These are phyloP conservation scores for Toxicodendron radicans DNA, from an alignment of 345 rosid genomes.

Conservation along the genomic window DNA sequence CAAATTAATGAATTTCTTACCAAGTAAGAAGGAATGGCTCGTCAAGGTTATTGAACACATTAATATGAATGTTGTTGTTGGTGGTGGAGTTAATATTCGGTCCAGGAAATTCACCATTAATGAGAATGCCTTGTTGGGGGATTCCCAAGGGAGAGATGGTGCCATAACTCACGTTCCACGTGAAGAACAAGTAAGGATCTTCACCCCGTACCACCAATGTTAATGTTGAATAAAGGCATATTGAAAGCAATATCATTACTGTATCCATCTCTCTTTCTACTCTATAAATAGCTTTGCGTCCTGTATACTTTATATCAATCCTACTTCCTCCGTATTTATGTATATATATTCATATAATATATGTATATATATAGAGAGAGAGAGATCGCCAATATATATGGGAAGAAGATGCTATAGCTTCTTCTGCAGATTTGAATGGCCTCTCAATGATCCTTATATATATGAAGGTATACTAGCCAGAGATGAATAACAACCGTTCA, in stretches of 20 bases:
- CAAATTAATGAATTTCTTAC: constrained; percentile 17
- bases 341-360: too few relatives aligned
- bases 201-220: constrained; percentile 43
- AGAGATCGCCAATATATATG: too few relatives aligned
- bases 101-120: constrained; percentile 76
- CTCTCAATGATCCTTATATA: too few relatives aligned
- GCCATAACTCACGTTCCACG: constrained; percentile 77
- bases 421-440: too few relatives aligned
- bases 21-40: constrained; percentile 69
- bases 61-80: constrained; percentile 69
- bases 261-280: too few relatives aligned
- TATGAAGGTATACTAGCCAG: too few relatives aligned
- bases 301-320: too few relatives aligned
- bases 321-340: too few relatives aligned
- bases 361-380: too few relatives aligned
- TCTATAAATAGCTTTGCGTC: too few relatives aligned
- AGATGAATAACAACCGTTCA: too few relatives aligned
- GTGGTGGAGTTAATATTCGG: constrained; percentile 71
- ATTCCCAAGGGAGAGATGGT: constrained; percentile 56
- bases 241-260: constrained; percentile 26
- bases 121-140: constrained; percentile 69
- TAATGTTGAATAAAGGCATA: constrained; percentile 33
- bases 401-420: too few relatives aligned
- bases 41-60: constrained; percentile 72
- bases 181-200: constrained; percentile 59